Evolutionary conservation across 2,329 filamentous ascomycete species (phyloP).

Genomic region (Diaporthe sp.): DNA sequence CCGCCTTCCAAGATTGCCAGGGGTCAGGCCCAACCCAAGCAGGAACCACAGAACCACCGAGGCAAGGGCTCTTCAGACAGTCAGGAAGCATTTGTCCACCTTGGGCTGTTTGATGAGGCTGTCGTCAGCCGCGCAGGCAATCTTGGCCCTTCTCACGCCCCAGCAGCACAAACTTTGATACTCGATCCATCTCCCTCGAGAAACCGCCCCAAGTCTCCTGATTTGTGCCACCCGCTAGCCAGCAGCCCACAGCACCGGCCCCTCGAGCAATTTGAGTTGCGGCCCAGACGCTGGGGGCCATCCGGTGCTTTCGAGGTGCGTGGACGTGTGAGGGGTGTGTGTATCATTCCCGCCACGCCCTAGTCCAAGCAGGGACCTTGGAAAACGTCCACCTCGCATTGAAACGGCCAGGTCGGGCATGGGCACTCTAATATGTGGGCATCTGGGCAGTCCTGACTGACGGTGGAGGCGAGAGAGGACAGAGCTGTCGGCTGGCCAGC

Average conservation of each 20-base stretch:
- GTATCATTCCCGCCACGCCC: not conserved
- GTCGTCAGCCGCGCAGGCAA: conserved; percentile 13
- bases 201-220: conserved; percentile 5
- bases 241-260: conserved; percentile 13
- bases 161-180: not conserved
- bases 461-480: not conserved
- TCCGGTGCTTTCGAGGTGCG: not conserved
- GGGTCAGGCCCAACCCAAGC: not conserved
- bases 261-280: conserved; percentile 18
- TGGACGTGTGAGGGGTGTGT: not conserved
- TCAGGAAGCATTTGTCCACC: not conserved
- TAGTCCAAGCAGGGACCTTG: conserved; percentile 1
- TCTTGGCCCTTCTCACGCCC: conserved; percentile 15
- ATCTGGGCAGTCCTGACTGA: not conserved
- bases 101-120: conserved; percentile 19
- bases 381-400: conserved; percentile 11
- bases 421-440: not conserved
- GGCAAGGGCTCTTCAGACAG: not conserved
- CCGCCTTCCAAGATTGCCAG: conserved; percentile 29
- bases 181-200: conserved; percentile 3
- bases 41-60: not conserved
- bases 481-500: not conserved
- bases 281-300: not conserved
- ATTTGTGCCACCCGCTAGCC: conserved; percentile 1
- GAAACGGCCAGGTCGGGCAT: conserved; percentile 9